Percentiles rank a stretch among this genome's conserved stretches.
phyloP scores from a whole-genome alignment of 805 yeast species.

The Yamadazyma sp. region DNA sequence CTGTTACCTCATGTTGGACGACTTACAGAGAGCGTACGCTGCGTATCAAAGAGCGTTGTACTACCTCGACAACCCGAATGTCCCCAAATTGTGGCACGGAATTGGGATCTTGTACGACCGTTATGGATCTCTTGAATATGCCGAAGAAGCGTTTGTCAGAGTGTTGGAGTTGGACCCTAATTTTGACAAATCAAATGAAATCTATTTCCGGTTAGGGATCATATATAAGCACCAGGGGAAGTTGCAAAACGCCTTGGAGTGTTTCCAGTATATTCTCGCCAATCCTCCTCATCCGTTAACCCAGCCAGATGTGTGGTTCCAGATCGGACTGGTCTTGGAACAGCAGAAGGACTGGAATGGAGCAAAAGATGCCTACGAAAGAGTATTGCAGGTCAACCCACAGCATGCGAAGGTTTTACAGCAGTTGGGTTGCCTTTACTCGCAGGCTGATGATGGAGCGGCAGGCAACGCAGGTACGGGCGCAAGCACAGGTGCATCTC shows the following conservation, averaged over 20 bases:
- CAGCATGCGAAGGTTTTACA: conserved; percentile 95
- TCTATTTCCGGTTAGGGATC: conserved; percentile 93
- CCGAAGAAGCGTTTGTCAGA: conserved; percentile 97
- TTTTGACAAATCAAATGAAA: conserved; percentile 94
- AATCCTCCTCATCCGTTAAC: conserved; percentile 96
- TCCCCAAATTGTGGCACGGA: conserved; percentile 98
- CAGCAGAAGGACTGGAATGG: conserved; percentile 88
- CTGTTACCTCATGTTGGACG: conserved; percentile 95
- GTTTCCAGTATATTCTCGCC: conserved; percentile 86
- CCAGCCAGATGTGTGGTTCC: conserved; percentile 98
- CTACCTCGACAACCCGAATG: conserved; percentile 88
- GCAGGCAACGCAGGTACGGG: no score
- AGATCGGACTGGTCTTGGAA: conserved; percentile 93
- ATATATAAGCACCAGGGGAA: conserved; percentile 94
- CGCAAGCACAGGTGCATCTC: background rate
- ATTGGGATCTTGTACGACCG: conserved; percentile 95
- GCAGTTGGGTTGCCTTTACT: conserved; percentile 92
- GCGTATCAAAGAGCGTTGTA: conserved; percentile 96
- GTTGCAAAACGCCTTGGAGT: conserved; percentile 82
- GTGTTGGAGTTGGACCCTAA: conserved; percentile 94
- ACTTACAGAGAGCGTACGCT: conserved; percentile 89
- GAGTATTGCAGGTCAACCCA: conserved; percentile 85
- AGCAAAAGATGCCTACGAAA: conserved; percentile 93
- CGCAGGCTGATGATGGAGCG: conserved; percentile 47
- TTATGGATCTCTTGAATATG: conserved; percentile 93